Conservation (phyloP, 1,284 basidiomycete genomes). For the Fomes fomentarius region DNA sequence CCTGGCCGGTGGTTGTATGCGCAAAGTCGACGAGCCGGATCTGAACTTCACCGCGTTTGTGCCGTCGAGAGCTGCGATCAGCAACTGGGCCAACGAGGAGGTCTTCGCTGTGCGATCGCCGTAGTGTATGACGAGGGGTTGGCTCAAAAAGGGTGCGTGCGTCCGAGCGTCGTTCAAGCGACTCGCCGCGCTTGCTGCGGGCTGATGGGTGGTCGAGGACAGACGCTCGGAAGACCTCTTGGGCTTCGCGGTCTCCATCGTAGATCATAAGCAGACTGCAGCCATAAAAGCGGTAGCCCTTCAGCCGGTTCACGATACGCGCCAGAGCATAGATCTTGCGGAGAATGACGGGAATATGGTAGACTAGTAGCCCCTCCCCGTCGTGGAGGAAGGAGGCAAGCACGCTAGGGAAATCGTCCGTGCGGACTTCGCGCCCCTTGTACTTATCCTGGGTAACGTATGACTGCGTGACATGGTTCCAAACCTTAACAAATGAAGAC, state of each 20-base stretch:
- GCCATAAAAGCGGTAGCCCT: conserved; percentile 97
- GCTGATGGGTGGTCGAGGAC: conserved; percentile 70
- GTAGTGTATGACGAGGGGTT: conserved; percentile 46
- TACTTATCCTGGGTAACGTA: conserved; percentile 98
- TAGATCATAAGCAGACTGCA: conserved; percentile 97
- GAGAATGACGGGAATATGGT: conserved; percentile 92
- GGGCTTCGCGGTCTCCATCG: conserved; percentile 90
- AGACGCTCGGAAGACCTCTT: conserved; percentile 69
- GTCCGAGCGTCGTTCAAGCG: conserved; percentile 58
- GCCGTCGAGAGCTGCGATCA: conserved; percentile 59
- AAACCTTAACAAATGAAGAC: conserved; percentile 63
- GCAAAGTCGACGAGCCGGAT: conserved; percentile 99
- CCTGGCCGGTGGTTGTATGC: conserved; percentile 94
- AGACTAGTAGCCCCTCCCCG: conserved; percentile 81
- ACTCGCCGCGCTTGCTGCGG: conserved; percentile 77
- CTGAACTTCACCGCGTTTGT: conserved; percentile 89
- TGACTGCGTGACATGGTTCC: conserved; percentile 81
- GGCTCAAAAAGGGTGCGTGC: conserved; percentile 9
- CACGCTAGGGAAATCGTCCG: conserved; percentile 83
- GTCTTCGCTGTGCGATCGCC: conserved; percentile 79
- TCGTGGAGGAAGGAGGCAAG: conserved; percentile 87
- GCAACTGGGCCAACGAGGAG: conserved; percentile 65
- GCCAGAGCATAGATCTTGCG: conserved; percentile 95
- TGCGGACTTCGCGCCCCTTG: conserved; percentile 86
- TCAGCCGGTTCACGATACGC: conserved; percentile 84